Evolutionary conservation across 2,329 filamentous ascomycete species (phyloP).

Genomic region (Didymella keratinophila): DNA sequence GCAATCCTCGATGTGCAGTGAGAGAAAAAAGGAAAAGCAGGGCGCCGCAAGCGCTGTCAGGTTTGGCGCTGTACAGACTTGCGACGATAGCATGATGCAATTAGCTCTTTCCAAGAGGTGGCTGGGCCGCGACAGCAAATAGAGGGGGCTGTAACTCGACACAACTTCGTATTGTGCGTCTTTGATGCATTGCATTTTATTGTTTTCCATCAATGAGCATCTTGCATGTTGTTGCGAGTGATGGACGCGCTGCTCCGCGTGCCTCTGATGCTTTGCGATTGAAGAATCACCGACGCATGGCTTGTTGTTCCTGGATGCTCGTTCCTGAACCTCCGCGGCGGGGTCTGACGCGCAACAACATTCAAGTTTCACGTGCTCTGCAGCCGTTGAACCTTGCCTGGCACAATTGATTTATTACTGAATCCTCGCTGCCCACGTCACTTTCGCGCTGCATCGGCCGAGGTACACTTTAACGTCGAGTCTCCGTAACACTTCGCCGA

Average conservation of each 20-base stretch:
- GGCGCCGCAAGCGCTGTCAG: conserved; percentile 26
- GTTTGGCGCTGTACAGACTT: conserved; percentile 24
- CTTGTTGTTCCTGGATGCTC: conserved; percentile 4
- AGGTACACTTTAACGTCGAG: not conserved
- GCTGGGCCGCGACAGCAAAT: conserved; percentile 35
- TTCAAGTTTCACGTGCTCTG: conserved; percentile 1
- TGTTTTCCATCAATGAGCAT: not conserved
- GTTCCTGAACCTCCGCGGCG: not conserved
- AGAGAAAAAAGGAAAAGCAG: conserved; percentile 12
- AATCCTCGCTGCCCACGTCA: not conserved
- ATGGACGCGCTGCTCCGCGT: not conserved
- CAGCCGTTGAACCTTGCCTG: not conserved
- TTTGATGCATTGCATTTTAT: not conserved
- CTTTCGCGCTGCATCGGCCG: not conserved
- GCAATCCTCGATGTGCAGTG: conserved; percentile 7
- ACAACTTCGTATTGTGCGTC: conserved; percentile 23
- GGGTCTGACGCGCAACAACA: conserved; percentile 4
- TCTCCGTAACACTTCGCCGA: not conserved
- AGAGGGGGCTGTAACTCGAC: conserved; percentile 32
- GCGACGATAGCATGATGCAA: conserved; percentile 43
- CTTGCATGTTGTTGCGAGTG: not conserved
- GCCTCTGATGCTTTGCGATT: not conserved
- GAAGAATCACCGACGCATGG: not conserved
- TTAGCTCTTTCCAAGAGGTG: conserved; percentile 30
- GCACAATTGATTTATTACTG: not conserved